Percentiles rank a stretch among this genome's conserved stretches.
Evolutionary conservation across 805 yeast genomes (phyloP).

Genomic region (Pichia paraexigua): DNA sequence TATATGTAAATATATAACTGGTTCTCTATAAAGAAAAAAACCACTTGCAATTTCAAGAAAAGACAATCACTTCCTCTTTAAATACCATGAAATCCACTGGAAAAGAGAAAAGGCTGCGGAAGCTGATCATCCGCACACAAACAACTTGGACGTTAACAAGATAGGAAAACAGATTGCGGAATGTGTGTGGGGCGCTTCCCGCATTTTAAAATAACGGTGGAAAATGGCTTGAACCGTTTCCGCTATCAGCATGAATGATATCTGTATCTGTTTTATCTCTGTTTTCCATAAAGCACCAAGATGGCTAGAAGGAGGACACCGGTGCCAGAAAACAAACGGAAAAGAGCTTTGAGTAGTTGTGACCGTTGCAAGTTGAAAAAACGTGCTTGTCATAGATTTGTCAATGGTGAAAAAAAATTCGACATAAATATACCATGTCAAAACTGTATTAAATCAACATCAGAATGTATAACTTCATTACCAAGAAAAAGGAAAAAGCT

Average conservation of each 20-base stretch:
- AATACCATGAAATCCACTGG: neutral
- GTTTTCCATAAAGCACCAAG: neutral
- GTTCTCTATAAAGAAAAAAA: neutral
- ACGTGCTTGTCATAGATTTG: slow-evolving; percentile 26
- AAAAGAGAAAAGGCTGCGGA: neutral
- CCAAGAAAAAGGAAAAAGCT: slow-evolving; percentile 27
- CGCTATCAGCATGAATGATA: neutral
- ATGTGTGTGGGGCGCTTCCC: neutral
- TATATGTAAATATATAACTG: neutral
- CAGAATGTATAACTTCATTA: slow-evolving; percentile 25
- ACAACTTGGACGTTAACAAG: neutral
- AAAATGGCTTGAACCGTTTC: neutral
- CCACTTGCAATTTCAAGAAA: too few species aligned
- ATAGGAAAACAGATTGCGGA: neutral
- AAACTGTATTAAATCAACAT: slow-evolving; percentile 21
- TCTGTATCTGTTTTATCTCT: neutral
- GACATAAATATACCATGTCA: slow-evolving; percentile 24
- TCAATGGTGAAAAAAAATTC: slow-evolving; percentile 14
- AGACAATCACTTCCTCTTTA: neutral
- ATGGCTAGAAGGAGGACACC: neutral
- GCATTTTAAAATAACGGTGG: neutral
- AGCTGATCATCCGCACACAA: neutral
- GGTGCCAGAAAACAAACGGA: neutral
- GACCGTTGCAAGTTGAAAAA: slow-evolving; percentile 32
- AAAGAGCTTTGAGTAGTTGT: slow-evolving; percentile 29